Percentiles rank a stretch among this genome's conserved stretches.
phyloP scores from a whole-genome alignment of 164 flowering plant species.

The Dillenia suffruticosa region DNA sequence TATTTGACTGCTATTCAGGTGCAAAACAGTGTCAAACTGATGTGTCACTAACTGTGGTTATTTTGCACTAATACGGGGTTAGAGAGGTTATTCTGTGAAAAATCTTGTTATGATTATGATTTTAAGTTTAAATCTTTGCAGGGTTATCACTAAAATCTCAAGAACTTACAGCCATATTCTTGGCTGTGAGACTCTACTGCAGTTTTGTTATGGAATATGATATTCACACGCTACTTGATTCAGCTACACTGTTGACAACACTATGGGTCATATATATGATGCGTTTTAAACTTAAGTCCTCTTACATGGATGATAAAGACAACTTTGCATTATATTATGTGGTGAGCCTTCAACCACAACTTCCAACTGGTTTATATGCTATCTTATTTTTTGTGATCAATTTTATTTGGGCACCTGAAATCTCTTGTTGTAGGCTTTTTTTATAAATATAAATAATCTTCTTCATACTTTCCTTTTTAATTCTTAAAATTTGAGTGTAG shows the following conservation, averaged over 20 bases:
- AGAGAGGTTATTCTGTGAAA: too few species aligned
- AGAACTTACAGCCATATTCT: constrained; percentile 43
- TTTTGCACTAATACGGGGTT: too few species aligned
- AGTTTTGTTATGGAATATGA: constrained; percentile 56
- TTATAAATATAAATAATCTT: too few species aligned
- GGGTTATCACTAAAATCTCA: constrained; percentile 57
- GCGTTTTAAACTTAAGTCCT: constrained; percentile 29
- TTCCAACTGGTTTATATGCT: not conserved
- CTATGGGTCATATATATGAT: constrained; percentile 42
- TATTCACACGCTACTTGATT: constrained; percentile 44
- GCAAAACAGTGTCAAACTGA: too few species aligned
- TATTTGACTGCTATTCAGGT: too few species aligned
- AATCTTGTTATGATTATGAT: too few species aligned
- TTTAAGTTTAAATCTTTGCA: constrained; percentile 17
- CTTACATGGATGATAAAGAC: constrained; percentile 42
- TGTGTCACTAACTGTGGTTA: too few species aligned
- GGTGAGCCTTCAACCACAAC: constrained; percentile 17
- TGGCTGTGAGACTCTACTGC: constrained; percentile 52
- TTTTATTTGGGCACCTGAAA: too few species aligned
- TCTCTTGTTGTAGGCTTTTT: too few species aligned
- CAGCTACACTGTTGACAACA: constrained; percentile 41
- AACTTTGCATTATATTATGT: constrained; percentile 40
- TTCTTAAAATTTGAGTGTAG: constrained; percentile 20
- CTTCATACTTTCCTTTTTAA: too few species aligned
- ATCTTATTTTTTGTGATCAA: too few species aligned